Base-by-base conservation (phyloP, 495 filamentous ascomycete genomes). In the Neurospora sp. region DNA sequence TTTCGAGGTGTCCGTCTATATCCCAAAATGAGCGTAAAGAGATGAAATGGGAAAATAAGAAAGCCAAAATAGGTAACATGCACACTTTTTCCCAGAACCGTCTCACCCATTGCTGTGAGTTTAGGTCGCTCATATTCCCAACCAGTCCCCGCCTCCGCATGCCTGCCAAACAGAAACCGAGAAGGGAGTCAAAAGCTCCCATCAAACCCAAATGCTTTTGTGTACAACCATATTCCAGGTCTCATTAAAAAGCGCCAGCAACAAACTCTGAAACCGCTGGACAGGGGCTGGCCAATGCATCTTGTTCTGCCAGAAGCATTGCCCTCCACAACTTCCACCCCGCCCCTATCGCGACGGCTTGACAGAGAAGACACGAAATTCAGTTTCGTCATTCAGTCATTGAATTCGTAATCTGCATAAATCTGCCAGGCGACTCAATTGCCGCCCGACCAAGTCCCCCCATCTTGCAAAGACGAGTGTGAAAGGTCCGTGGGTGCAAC, bases 391-490 rank as follows among this genome's bases (percentile, higher is more conserved):
- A 66, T 74, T 71, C 77, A 73, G 69, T 71, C 76, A 66, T 75
- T 61, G 68, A 74, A 75, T 68, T 78, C 78, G 66, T 79, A 69
- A 75, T 71, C 68, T 69, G 73, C 71, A 69, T 77, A 41, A 38
- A 66, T 59, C 41, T 40, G 69, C 27, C 16, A 53, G 61, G 40
- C 41, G 68, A 41, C 9, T 40, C 35, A 66, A 37, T 66, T 66
- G 53, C 53, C 27, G 27, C 53, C 53, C 12, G 53, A 66, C 53
- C 53, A 66, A 66, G 27, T 9, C 12, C 53, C 10, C 53, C 53
- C 22, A 61, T 31, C 53, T 37, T 66, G 53, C 53, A 66, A 35
- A 66, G 53, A 14, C 11, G 48, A 6, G 22, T 27, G 53, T 35
- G 53, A 18, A 66, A 35, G 53, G 27, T 66, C 27, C 14, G 27